Evolutionary conservation across 805 yeast genomes (phyloP), one percentile per base, ranked within the genome.

Genomic region (Starmerella roubikii): DNA sequence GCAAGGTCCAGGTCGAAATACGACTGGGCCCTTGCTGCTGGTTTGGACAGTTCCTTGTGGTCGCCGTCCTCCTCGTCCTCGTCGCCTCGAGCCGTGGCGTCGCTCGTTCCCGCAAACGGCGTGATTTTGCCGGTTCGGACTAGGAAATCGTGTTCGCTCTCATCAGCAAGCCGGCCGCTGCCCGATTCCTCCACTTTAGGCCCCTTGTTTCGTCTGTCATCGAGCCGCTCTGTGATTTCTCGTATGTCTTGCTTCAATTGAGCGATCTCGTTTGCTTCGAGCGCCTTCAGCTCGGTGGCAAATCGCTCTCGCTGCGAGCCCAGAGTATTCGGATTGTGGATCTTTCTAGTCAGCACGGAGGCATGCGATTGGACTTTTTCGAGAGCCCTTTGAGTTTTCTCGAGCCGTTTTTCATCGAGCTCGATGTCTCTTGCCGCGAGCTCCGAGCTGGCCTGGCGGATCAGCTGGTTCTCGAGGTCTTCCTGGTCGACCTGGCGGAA

Each of bases 81-180:
- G 23, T 46, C 51, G 3, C 48, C 57, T 15, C 48, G 57, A 19
- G 52, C 55, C 27, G 32, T 45, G 3, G 30, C 50, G 6, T 34
- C 40, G 9, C 23, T 38, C 3, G 41, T 22, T 7, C 33, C 39
- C 10, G 95, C 93, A 64, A 91, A 91, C 0, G 97, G 97, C 0
- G 98, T 91, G 40, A 85, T 73, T 55, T 84, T 76, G 22, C 98
- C 98, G 0, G 88, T 86, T 47, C 98, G 67, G 0, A 91, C 72
- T 44, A 91, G 64, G 53, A 59, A 86, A 36, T 86, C 96, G 40
- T 72, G 72, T 52, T 79, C 80, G 0, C 84, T 60, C 53, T 91
- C 97, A n/a, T 71, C 80, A 0, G 79, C 74, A 6, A 3, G 35
- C n/a, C 36, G 36, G 13, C 31, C 31, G 7, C 31, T 17, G 6